A percentile compares a stretch with the other conserved stretches of the same genome.
phyloP scores from a whole-genome alignment of 73 alveolate genomes.

The Urostyla sp. region DNA sequence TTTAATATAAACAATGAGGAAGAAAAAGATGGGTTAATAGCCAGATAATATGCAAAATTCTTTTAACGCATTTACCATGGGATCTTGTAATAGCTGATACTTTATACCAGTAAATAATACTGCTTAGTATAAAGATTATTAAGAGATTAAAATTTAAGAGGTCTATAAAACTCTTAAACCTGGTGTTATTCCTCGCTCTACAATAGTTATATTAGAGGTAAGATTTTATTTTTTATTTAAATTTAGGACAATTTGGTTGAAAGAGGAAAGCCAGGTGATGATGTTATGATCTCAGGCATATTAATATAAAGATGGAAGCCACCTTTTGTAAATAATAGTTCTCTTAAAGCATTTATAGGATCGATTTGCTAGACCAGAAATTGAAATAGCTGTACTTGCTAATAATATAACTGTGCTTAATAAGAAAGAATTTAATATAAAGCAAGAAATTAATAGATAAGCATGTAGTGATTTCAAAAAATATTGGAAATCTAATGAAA shows the following conservation, averaged over 20 bases:
- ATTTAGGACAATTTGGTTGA: conserved; percentile 73
- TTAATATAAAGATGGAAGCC: conserved; percentile 84
- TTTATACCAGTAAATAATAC: conserved; percentile 68
- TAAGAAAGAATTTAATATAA: conserved; percentile 53
- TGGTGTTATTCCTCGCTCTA: conserved; percentile 80
- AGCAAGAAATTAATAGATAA: conserved; percentile 44
- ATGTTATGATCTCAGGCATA: conserved; percentile 85
- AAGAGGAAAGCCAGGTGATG: conserved; percentile 89
- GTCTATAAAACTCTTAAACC: conserved; percentile 79
- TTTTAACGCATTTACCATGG: conserved; percentile 8
- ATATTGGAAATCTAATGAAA: conserved; percentile 52
- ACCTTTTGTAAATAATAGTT: no score
- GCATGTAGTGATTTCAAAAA: conserved; percentile 38
- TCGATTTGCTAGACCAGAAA: conserved; percentile 59
- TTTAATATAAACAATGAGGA: conserved; percentile 24
- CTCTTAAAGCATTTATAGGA: no score
- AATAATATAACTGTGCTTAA: conserved; percentile 54
- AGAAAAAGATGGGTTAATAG: conserved; percentile 41
- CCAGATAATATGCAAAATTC: neutral
- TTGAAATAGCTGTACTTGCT: conserved; percentile 60
- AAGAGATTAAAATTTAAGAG: conserved; percentile 83
- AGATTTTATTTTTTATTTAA: neutral
- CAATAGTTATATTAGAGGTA: conserved; percentile 77
- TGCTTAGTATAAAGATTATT: conserved; percentile 77
- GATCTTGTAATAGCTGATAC: conserved; percentile 39